Conservation (phyloP, 176 grass and related monocot species). For the Zizania latifolia region DNA sequence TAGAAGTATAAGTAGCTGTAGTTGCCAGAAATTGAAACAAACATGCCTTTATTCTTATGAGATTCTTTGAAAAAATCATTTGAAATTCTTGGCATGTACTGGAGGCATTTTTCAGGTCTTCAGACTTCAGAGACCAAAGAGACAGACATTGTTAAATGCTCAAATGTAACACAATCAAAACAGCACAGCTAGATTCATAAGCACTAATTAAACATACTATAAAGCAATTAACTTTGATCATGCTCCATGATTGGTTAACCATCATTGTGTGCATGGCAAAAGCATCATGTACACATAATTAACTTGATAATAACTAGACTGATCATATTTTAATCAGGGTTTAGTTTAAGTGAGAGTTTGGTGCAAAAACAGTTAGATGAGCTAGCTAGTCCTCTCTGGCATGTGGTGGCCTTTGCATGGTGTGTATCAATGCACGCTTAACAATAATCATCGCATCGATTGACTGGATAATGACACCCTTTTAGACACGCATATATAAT, state of each 20-base stretch:
- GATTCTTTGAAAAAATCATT: neutral
- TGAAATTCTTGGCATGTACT: neutral
- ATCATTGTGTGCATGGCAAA: conserved; percentile 17
- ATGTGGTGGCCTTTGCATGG: conserved; percentile 10
- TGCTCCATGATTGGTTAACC: conserved; percentile 30
- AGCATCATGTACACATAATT: conserved; percentile 6
- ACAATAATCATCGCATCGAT: conserved; percentile 7
- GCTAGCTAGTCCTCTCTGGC: conserved; percentile 29
- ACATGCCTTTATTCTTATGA: too few relatives aligned
- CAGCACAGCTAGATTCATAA: conserved; percentile 1
- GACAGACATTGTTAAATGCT: neutral
- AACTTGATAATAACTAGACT: neutral
- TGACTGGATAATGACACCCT: conserved; percentile 24
- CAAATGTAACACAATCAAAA: neutral
- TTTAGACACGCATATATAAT: neutral
- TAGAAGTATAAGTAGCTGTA: too few relatives aligned
- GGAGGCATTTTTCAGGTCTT: neutral
- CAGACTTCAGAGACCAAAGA: neutral
- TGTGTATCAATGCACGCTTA: conserved; percentile 13
- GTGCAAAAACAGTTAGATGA: conserved; percentile 17
- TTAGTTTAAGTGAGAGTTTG: conserved; percentile 28
- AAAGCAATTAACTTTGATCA: conserved; percentile 3
- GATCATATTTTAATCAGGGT: conserved; percentile 19
- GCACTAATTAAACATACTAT: neutral
- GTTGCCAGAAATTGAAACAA: too few relatives aligned